phyloP scores from a whole-genome alignment of 169 alveolate species.

The Plasmodium fragile region DNA sequence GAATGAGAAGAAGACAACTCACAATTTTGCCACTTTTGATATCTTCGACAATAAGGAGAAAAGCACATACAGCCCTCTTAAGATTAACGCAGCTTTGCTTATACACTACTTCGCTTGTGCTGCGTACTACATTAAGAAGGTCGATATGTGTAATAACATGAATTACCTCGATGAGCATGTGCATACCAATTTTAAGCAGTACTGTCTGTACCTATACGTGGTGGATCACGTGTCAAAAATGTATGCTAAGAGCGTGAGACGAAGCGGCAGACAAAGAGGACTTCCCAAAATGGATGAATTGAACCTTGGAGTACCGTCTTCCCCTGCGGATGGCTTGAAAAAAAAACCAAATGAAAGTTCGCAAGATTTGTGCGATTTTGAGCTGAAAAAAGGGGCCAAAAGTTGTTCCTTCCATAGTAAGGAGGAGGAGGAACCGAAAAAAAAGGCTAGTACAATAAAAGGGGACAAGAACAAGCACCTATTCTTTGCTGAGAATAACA shows the following conservation, averaged over 20 bases:
- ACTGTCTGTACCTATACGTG: constrained; percentile 51
- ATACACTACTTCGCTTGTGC: constrained; percentile 82
- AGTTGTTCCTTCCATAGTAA: constrained; percentile 1
- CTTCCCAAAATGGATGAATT: not conserved
- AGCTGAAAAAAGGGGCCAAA: not conserved
- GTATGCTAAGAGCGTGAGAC: constrained; percentile 35
- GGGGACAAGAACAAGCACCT: constrained; percentile 17
- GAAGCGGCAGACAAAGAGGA: not conserved
- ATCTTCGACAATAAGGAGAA: constrained; percentile 48
- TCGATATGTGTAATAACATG: constrained; percentile 44
- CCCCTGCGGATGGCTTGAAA: not conserved
- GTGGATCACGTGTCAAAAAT: constrained; percentile 67
- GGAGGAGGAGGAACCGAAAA: not conserved
- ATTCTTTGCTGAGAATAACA: constrained; percentile 4
- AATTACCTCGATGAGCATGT: constrained; percentile 18
- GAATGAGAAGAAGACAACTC: constrained; percentile 16
- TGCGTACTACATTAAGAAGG: constrained; percentile 60
- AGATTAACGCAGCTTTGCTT: constrained; percentile 78
- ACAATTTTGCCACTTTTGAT: constrained; percentile 46
- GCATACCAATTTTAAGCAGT: constrained; percentile 45
- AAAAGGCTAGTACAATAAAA: not conserved
- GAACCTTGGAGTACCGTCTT: not conserved
- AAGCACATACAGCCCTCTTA: constrained; percentile 15
- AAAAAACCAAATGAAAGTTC: constrained; percentile 7
- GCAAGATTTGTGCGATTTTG: not conserved